Evolutionary conservation across 2,329 filamentous ascomycete species (phyloP).

Genomic region (Alternaria rosae): DNA sequence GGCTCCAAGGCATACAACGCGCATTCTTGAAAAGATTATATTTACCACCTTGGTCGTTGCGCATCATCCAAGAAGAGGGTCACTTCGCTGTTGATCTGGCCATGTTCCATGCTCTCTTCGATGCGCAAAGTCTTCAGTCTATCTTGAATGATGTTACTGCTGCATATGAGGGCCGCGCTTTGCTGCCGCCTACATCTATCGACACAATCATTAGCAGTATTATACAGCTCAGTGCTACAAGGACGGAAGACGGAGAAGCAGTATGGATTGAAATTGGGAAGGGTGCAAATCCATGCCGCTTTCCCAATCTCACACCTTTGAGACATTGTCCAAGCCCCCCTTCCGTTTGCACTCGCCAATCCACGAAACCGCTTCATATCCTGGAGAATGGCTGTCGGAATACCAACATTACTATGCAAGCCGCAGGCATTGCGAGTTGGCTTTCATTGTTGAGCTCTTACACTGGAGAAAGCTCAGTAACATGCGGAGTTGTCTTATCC

Average conservation of each 20-base stretch:
- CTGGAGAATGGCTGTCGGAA: conserved; percentile 66
- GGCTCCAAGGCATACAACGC: conserved; percentile 29
- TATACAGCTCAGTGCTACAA: conserved; percentile 46
- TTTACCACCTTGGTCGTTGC: conserved; percentile 69
- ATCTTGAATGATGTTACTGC: conserved; percentile 68
- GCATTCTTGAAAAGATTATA: conserved; percentile 57
- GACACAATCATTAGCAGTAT: conserved; percentile 56
- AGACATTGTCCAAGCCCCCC: conserved; percentile 45
- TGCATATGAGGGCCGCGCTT: conserved; percentile 44
- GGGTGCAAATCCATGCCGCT: conserved; percentile 68
- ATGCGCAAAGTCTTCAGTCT: conserved; percentile 74
- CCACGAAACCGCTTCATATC: conserved; percentile 50
- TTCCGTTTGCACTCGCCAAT: conserved; percentile 48
- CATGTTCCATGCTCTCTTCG: conserved; percentile 84
- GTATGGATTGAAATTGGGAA: conserved; percentile 71
- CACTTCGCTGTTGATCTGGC: conserved; percentile 55
- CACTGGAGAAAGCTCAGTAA: conserved; percentile 74
- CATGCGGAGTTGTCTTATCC: conserved; percentile 82
- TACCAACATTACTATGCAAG: conserved; percentile 76
- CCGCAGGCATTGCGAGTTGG: conserved; percentile 80
- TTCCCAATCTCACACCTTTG: conserved; percentile 77
- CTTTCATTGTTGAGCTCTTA: conserved; percentile 77
- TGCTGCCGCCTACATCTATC: conserved; percentile 45
- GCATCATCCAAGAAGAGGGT: conserved; percentile 51
- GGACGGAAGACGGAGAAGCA: conserved; percentile 41